A percentile compares a stretch with the other conserved stretches of the same genome.
Evolutionary conservation across 179 eudicot species (phyloP).

Genomic region (Vitellaria paradoxa): DNA sequence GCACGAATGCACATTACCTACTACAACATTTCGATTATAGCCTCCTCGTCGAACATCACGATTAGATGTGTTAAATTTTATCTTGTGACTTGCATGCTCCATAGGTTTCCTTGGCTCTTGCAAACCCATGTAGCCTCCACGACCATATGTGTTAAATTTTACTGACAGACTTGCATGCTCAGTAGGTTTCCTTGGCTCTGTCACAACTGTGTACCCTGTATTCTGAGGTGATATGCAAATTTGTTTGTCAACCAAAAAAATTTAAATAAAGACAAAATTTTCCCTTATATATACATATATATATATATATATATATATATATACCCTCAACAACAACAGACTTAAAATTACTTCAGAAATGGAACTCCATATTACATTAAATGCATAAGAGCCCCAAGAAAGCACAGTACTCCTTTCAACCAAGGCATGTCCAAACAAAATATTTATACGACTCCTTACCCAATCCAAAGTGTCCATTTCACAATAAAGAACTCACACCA

Average conservation of each 20-base stretch:
- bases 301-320: no score
- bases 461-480: background rate
- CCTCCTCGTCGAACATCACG: slow-evolving; percentile 53
- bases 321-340: background rate
- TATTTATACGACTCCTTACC: background rate
- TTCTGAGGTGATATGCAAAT: slow-evolving; percentile 36
- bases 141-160: no score
- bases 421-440: background rate
- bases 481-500: background rate
- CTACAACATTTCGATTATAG: slow-evolving; percentile 34
- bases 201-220: slow-evolving; percentile 25
- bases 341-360: background rate
- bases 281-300: background rate
- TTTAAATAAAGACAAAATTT: background rate
- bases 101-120: slow-evolving; percentile 40
- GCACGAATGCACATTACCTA: slow-evolving; percentile 32
- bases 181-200: no score
- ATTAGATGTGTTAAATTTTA: slow-evolving; percentile 34
- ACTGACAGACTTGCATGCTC: no score
- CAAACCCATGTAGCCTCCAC: slow-evolving; percentile 14
- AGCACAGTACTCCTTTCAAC: background rate
- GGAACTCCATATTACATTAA: background rate
- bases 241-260: background rate
- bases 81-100: slow-evolving; percentile 41
- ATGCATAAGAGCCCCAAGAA: background rate